phyloP scores from a whole-genome alignment of 2,329 filamentous ascomycete genomes.

The Colletotrichum australisinense region DNA sequence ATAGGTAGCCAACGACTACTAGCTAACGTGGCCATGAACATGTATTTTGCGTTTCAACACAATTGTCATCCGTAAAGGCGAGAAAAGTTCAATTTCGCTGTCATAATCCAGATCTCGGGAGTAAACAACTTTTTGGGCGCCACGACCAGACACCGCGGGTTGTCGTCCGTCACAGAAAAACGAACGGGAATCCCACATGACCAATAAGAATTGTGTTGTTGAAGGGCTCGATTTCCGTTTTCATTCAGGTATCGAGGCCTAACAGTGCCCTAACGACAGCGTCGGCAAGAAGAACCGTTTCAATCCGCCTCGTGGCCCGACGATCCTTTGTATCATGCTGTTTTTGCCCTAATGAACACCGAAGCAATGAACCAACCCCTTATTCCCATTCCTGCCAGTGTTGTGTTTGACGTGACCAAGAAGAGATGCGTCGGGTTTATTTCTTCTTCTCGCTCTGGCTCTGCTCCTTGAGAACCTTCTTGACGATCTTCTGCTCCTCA shows the following conservation, averaged over 20 bases:
- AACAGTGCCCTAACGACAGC: conserved; percentile 54
- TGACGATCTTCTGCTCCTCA: conserved; percentile 99
- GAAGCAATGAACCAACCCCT: conserved; percentile 61
- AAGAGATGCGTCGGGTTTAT: conserved; percentile 58
- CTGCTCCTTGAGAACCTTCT: conserved; percentile 99
- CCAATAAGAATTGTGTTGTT: conserved; percentile 16
- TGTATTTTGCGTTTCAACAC: background rate
- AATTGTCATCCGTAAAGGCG: background rate
- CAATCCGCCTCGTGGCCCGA: conserved; percentile 40
- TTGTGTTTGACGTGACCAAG: conserved; percentile 38
- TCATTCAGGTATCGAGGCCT: conserved; percentile 38
- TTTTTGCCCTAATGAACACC: conserved; percentile 64
- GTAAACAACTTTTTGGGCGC: conserved; percentile 27
- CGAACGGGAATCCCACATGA: conserved; percentile 20
- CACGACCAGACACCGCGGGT: conserved; percentile 22
- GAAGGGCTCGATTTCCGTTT: conserved; percentile 38
- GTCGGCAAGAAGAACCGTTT: conserved; percentile 50
- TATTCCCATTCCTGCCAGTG: conserved; percentile 40
- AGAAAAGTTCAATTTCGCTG: conserved; percentile 33
- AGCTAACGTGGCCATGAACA: no score
- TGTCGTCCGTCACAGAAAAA: conserved; percentile 18
- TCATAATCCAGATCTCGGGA: conserved; percentile 23
- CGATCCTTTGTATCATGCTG: conserved; percentile 58
- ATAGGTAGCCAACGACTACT: background rate
- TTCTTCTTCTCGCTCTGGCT: conserved; percentile 78